Conservation (phyloP, 2,329 filamentous ascomycete genomes). For the Xylaria sp. region DNA sequence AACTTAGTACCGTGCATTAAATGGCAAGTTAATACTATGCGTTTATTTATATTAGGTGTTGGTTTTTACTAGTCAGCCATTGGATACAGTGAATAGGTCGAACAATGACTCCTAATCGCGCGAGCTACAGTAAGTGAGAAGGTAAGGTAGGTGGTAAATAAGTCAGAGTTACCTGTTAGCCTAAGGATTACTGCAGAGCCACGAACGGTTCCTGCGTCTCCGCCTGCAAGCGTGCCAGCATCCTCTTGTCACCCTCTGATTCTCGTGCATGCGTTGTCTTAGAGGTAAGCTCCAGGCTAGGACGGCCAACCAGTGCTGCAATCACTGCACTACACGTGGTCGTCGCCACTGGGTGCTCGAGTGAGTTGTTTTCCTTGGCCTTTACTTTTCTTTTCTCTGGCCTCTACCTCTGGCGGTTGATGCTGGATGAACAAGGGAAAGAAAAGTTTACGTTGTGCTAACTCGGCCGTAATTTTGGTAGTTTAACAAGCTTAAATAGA, state of each 20-base stretch:
- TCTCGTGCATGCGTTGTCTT: slow-evolving; percentile 25
- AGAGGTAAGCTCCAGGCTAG: slow-evolving; percentile 7
- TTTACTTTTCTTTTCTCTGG: neutral
- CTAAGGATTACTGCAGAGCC: slow-evolving; percentile 5
- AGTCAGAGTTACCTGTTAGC: neutral
- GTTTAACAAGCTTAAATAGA: slow-evolving; percentile 1
- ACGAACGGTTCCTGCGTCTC: slow-evolving; percentile 39
- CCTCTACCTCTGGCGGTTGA: neutral
- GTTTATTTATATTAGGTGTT: neutral
- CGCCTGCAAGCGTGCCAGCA: slow-evolving; percentile 16
- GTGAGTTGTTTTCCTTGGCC: slow-evolving; percentile 30
- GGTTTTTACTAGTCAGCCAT: neutral
- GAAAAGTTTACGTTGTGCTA: slow-evolving; percentile 10
- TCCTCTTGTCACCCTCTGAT: neutral
- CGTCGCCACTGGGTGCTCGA: slow-evolving; percentile 21
- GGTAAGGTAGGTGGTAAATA: neutral
- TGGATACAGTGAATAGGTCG: neutral
- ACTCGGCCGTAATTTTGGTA: slow-evolving; percentile 12
- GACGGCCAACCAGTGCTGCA: slow-evolving; percentile 37
- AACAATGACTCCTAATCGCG: neutral
- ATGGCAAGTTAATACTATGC: neutral
- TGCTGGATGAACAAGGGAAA: neutral
- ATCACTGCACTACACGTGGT: slow-evolving; percentile 42
- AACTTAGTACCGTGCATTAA: neutral
- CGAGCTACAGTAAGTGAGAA: neutral